A percentile compares a stretch with the other conserved stretches of the same genome.
Conservation (phyloP, 805 yeast species). For the Starmerella bacillaris region DNA sequence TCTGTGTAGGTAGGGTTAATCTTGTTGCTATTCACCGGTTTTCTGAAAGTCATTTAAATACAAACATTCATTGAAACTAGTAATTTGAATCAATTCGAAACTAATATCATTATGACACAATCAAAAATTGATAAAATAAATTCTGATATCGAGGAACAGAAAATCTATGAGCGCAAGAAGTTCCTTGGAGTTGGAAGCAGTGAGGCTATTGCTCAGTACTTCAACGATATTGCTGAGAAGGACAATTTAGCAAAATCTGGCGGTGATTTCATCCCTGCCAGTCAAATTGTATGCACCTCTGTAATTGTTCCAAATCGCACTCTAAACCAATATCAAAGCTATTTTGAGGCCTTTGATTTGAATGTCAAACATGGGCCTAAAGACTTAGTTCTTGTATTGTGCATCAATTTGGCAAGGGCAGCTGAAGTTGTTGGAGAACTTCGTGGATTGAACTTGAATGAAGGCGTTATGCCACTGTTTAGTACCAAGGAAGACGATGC, state of each 20-base stretch:
- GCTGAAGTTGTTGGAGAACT: conserved; percentile 65
- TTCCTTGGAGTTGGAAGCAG: neutral
- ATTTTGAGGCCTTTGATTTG: conserved; percentile 28
- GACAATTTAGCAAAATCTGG: conserved; percentile 49
- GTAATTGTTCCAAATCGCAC: conserved; percentile 35
- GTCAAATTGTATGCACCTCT: conserved; percentile 42
- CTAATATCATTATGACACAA: neutral
- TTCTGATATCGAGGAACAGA: neutral
- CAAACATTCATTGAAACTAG: no score
- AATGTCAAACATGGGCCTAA: conserved; percentile 18
- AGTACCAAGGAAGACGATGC: conserved; percentile 53
- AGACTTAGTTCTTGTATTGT: conserved; percentile 34
- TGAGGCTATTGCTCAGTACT: conserved; percentile 39
- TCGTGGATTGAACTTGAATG: conserved; percentile 25
- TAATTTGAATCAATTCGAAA: no score
- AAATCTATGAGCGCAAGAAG: neutral
- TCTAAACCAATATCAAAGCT: conserved; percentile 38
- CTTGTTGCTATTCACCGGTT: no score
- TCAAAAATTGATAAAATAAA: neutral
- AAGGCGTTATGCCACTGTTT: conserved; percentile 39
- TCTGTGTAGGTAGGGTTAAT: no score
- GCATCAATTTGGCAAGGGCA: conserved; percentile 70
- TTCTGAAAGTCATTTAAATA: no score
- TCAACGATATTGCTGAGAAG: conserved; percentile 31
- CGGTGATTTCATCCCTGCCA: conserved; percentile 43